Conservation (phyloP, 169 alveolate species). For the Toxoplasma gondii region DNA sequence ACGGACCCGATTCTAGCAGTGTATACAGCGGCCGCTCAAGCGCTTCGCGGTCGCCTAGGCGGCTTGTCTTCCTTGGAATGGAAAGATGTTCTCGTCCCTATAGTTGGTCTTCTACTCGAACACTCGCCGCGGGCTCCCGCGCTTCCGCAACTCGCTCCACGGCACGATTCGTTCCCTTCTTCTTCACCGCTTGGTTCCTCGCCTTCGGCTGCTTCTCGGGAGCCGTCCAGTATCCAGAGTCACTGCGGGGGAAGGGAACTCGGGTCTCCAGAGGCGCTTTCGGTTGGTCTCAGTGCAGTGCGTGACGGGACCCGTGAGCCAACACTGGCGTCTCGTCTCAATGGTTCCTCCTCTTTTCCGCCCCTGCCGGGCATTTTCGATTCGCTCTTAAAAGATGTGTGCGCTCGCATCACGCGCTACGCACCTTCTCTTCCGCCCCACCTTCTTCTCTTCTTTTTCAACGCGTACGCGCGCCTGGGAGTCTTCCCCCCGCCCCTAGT, state of each 20-base stretch:
- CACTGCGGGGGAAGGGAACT: no score
- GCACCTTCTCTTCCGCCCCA: not conserved
- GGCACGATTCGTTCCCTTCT: not conserved
- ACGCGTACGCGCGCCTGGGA: not conserved
- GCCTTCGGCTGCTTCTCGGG: not conserved
- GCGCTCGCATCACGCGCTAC: not conserved
- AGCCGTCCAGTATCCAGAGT: not conserved
- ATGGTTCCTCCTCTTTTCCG: not conserved
- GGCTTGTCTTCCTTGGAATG: not conserved
- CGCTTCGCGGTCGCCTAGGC: not conserved
- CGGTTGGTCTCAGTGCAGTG: no score
- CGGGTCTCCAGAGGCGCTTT: no score
- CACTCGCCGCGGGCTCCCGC: not conserved
- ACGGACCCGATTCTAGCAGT: not conserved
- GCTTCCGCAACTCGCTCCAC: not conserved
- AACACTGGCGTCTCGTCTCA: no score
- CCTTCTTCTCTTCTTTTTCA: constrained; percentile 28
- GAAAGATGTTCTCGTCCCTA: constrained; percentile 11
- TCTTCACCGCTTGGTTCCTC: not conserved
- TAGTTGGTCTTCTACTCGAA: not conserved
- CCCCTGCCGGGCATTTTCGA: not conserved
- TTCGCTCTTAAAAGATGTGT: not conserved
- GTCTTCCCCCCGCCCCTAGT: not conserved
- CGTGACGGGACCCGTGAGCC: no score
- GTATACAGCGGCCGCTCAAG: not conserved